Evolutionary conservation across 139 green algal species (phyloP).

Genomic region (Raphidocelis subcapitata): DNA sequence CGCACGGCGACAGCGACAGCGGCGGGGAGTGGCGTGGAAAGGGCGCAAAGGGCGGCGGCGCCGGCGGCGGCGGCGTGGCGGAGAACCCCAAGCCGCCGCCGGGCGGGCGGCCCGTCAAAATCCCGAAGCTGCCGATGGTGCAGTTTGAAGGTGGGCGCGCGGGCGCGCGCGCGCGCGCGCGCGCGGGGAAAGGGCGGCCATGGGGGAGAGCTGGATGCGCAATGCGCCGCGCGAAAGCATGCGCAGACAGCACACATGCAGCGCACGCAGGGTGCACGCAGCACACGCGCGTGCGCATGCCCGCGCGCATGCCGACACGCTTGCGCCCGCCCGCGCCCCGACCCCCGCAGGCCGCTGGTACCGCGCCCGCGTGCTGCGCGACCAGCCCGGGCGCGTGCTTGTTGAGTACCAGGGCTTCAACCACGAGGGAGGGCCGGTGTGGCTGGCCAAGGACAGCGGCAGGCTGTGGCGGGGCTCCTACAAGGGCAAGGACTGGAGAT

Average conservation of each 20-base stretch:
- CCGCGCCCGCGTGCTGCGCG: conserved; percentile 52
- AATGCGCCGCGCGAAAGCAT: no score
- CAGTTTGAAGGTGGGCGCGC: conserved; percentile 30
- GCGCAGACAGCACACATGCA: no score
- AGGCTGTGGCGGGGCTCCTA: conserved; percentile 78
- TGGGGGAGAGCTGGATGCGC: no score
- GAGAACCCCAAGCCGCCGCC: conserved; percentile 4
- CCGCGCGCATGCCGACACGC: no score
- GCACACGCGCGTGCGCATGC: no score
- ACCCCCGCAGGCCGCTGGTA: conserved; percentile 47
- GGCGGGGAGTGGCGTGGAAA: neutral
- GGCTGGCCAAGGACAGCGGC: conserved; percentile 55
- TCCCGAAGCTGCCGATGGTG: conserved; percentile 75
- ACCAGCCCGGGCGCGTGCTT: conserved; percentile 36
- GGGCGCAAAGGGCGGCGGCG: neutral
- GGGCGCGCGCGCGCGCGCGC: no score
- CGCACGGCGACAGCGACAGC: neutral
- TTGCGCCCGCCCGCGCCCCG: no score
- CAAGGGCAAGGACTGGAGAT: conserved; percentile 78
- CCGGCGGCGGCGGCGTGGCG: conserved; percentile 3
- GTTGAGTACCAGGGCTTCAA: conserved; percentile 65
- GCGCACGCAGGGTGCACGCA: no score
- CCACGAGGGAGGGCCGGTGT: conserved; percentile 34
- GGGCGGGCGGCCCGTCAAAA: conserved; percentile 22
- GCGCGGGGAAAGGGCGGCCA: no score